Conservation (phyloP, 192 early-diverging fungal genomes). For the Irineochytrium annulatum region DNA sequence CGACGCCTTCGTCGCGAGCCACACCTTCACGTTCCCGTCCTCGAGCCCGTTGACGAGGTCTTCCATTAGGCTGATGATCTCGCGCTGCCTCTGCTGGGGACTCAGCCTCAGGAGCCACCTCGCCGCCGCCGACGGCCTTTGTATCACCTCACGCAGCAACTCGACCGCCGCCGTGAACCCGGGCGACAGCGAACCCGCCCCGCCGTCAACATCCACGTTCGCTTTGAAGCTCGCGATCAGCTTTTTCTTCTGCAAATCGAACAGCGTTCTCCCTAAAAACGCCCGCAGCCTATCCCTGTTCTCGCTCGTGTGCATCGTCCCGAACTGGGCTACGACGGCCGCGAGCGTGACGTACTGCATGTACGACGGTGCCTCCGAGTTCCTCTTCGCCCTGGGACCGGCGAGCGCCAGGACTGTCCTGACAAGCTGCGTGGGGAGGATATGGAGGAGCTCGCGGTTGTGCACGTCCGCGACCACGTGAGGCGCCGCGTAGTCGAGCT, state of each 20-base stretch:
- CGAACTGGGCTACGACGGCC: no score
- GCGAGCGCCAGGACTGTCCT: no score
- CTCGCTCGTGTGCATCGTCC: no score
- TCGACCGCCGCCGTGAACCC: slow-evolving; percentile 1
- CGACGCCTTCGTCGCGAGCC: slow-evolving; percentile 23
- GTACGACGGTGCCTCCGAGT: no score
- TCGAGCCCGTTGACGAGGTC: slow-evolving; percentile 4
- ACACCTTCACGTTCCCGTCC: slow-evolving; percentile 17
- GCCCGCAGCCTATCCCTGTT: not conserved
- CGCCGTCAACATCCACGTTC: slow-evolving; percentile 19
- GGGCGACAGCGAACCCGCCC: not conserved
- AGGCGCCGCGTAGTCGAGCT: no score
- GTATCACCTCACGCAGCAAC: slow-evolving; percentile 5
- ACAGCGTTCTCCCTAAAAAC: not conserved
- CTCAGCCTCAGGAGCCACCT: slow-evolving; percentile 2
- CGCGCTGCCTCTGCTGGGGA: not conserved
- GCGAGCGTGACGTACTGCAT: no score
- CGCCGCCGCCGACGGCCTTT: slow-evolving; percentile 7
- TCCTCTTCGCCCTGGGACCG: no score
- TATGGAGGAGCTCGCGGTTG: no score
- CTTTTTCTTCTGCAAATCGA: slow-evolving; percentile 19
- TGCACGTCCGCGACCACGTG: no score
- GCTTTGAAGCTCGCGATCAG: slow-evolving; percentile 15
- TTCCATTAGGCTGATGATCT: not conserved
- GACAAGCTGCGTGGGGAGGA: no score